A percentile compares a stretch with the other conserved stretches of the same genome.
These are phyloP conservation scores for Rhynchosporium graminicola DNA, from an alignment of 2,329 filamentous ascomycete genomes.

Conservation along the genomic window DNA sequence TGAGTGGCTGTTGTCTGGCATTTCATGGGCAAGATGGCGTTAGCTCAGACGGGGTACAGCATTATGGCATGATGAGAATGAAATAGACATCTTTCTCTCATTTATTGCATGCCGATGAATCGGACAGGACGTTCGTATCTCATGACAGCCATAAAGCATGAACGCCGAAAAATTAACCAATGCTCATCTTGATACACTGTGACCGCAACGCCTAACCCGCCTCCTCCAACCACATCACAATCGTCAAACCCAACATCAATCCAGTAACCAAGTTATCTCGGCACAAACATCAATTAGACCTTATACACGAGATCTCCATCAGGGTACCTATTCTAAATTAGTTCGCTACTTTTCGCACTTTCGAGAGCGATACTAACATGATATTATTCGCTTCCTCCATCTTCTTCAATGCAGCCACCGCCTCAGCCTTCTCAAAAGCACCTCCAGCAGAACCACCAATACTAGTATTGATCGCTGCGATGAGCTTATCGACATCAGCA, in stretches of 20 bases:
- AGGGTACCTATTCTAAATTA: conserved; percentile 49
- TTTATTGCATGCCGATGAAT: conserved; percentile 11
- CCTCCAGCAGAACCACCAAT: conserved; percentile 55
- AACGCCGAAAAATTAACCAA: conserved; percentile 3
- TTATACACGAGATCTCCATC: conserved; percentile 70
- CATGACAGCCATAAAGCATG: conserved; percentile 17
- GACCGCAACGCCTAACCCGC: conserved; percentile 4
- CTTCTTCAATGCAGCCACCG: conserved; percentile 71
- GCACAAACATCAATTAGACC: conserved; percentile 50
- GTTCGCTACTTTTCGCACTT: conserved; percentile 2
- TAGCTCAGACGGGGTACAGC: conserved; percentile 5
- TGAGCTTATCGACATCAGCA: conserved; percentile 71
- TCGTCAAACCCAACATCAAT: conserved; percentile 14
- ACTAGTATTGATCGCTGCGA: conserved; percentile 76
- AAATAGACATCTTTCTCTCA: conserved; percentile 12
- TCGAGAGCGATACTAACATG: conserved; percentile 67
- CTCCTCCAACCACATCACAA: conserved; percentile 10
- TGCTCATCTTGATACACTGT: conserved; percentile 13
- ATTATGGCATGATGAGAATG: conserved; percentile 5
- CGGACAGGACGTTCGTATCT: conserved; percentile 8
- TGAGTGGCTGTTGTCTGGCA: no score
- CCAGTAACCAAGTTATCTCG: not conserved
- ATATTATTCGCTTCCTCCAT: conserved; percentile 86
- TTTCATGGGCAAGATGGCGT: not conserved
- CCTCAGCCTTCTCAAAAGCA: conserved; percentile 71